Evolutionary conservation across 1,284 basidiomycete genomes (phyloP).

Genomic region (Trichosporon faecale): DNA sequence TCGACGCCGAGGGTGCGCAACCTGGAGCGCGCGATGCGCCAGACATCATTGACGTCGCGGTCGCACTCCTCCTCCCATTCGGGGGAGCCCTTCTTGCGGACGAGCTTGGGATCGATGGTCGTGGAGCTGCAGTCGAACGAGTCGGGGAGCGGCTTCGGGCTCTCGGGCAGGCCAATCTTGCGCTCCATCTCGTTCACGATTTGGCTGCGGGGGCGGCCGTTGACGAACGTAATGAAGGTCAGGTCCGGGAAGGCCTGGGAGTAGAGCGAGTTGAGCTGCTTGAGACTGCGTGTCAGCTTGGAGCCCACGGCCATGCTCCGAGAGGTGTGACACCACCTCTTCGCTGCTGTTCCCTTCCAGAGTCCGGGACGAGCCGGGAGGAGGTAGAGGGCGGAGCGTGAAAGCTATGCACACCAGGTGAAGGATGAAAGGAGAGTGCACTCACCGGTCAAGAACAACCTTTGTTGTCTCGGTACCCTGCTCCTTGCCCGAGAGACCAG

Average conservation of each 20-base stretch:
- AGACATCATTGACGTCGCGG: constrained; percentile 70
- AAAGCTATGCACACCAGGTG: no score
- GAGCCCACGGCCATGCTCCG: no score
- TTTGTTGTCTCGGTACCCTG: constrained; percentile 57
- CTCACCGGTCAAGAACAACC: constrained; percentile 45
- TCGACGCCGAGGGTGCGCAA: constrained; percentile 37
- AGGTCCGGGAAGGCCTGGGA: constrained; percentile 69
- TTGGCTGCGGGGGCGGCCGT: constrained; percentile 67
- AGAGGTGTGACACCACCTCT: neutral
- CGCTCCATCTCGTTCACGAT: constrained; percentile 77
- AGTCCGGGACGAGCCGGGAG: no score
- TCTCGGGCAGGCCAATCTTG: constrained; percentile 53
- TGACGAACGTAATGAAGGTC: constrained; percentile 86
- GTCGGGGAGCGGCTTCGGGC: constrained; percentile 35
- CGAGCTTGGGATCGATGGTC: constrained; percentile 47
- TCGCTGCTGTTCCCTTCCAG: no score
- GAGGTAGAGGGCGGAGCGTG: no score
- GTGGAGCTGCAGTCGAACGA: constrained; percentile 18
- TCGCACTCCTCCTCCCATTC: constrained; percentile 64
- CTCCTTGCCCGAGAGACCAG: constrained; percentile 69
- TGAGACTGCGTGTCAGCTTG: constrained; percentile 36
- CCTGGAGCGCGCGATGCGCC: constrained; percentile 69
- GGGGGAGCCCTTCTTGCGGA: constrained; percentile 28
- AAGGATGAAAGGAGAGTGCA: neutral
- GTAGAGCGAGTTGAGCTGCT: constrained; percentile 70